These are phyloP conservation scores for Stachybotrys chlorohalonatus DNA, from an alignment of 2,329 filamentous ascomycete genomes.

Conservation along the genomic window DNA sequence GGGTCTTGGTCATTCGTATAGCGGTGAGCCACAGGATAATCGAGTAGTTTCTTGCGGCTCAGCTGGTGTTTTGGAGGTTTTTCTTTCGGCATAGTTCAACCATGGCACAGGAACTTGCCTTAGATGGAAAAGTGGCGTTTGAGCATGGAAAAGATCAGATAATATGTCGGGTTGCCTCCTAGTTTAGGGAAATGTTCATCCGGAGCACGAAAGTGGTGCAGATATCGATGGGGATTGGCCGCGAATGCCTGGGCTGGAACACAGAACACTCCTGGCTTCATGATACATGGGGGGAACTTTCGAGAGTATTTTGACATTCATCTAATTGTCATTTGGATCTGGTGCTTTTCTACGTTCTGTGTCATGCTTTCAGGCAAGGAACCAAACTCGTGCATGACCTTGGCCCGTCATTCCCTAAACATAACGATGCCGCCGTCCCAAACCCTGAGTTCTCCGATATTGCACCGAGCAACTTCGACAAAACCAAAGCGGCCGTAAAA, in stretches of 20 bases:
- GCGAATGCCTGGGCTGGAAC: not conserved
- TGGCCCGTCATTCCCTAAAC: conserved; percentile 20
- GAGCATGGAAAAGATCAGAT: no score
- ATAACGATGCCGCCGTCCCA: conserved; percentile 28
- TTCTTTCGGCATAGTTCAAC: no score
- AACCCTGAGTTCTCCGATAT: conserved; percentile 22
- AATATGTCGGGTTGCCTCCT: not conserved
- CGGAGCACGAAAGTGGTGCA: not conserved
- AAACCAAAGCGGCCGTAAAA: conserved; percentile 25
- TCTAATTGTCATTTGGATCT: not conserved
- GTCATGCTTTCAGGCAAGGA: not conserved
- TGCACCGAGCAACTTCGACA: conserved; percentile 21
- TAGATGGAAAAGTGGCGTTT: no score
- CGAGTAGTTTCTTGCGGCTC: no score
- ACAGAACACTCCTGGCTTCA: not conserved
- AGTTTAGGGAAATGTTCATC: not conserved
- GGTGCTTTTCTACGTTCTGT: not conserved
- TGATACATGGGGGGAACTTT: not conserved
- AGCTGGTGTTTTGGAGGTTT: no score
- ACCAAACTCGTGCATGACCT: not conserved
- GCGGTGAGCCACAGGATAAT: not conserved
- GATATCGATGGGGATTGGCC: not conserved
- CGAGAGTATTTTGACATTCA: not conserved
- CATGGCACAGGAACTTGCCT: no score
- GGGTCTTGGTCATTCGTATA: not conserved